phyloP scores from a whole-genome alignment of 495 filamentous ascomycete genomes.

The Neurospora sp. region DNA sequence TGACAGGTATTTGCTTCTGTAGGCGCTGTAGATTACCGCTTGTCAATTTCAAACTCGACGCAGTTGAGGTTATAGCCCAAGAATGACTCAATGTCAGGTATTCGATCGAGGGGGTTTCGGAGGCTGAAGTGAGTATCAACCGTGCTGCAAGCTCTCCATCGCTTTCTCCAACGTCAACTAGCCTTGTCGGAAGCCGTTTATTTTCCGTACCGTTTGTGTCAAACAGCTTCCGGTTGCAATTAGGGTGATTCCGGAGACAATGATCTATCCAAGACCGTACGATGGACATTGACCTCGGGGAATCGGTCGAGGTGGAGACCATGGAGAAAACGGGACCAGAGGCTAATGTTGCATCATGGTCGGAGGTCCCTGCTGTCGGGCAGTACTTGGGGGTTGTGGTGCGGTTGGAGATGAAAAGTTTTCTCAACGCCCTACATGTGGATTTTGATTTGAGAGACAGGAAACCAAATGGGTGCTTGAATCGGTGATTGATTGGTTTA shows the following conservation, averaged over 20 bases:
- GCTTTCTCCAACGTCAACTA: background rate
- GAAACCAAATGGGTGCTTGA: too few species aligned
- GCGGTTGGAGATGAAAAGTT: too few species aligned
- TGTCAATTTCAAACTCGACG: background rate
- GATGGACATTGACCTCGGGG: background rate
- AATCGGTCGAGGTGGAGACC: background rate
- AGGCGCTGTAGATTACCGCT: background rate
- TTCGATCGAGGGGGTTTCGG: background rate
- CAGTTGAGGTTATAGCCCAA: background rate
- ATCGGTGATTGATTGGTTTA: too few species aligned
- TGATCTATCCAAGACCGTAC: background rate
- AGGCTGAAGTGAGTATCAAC: background rate
- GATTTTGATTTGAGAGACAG: too few species aligned
- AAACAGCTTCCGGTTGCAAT: background rate
- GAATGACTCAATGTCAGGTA: background rate
- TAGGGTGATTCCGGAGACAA: background rate
- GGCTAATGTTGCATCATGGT: background rate
- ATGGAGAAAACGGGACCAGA: background rate
- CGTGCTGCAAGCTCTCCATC: background rate
- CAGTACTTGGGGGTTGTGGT: too few species aligned
- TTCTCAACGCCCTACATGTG: too few species aligned
- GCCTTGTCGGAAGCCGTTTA: background rate
- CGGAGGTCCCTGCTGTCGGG: background rate
- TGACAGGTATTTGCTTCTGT: background rate
- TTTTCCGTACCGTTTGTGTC: background rate